Evolutionary conservation across 2,329 filamentous ascomycete species (phyloP).

Genomic region (Colletotrichum sublineola): DNA sequence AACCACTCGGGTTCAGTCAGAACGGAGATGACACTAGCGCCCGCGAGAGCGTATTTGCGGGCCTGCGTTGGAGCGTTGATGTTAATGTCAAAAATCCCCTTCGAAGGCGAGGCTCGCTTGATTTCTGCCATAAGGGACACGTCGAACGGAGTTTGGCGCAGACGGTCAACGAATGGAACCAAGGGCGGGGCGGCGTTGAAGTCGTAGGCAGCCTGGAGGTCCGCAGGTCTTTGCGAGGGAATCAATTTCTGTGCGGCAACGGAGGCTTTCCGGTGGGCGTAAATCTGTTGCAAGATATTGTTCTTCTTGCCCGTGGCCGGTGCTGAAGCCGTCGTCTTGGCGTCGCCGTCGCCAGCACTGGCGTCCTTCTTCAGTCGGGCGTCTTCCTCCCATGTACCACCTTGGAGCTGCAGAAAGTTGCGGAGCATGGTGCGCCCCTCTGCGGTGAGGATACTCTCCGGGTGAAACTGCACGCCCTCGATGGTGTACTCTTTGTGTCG

Average conservation of each 20-base stretch:
- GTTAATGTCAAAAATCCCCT: slow-evolving; percentile 90
- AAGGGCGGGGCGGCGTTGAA: slow-evolving; percentile 87
- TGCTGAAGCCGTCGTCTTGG: slow-evolving; percentile 46
- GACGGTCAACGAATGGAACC: slow-evolving; percentile 81
- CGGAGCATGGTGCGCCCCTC: slow-evolving; percentile 90
- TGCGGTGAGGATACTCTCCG: slow-evolving; percentile 94
- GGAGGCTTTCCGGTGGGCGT: slow-evolving; percentile 80
- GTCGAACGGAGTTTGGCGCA: slow-evolving; percentile 86
- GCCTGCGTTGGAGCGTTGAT: slow-evolving; percentile 92
- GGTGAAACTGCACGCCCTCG: slow-evolving; percentile 98
- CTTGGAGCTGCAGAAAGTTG: slow-evolving; percentile 90
- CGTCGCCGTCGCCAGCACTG: slow-evolving; percentile 46
- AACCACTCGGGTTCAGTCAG: slow-evolving; percentile 99
- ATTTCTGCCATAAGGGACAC: slow-evolving; percentile 97
- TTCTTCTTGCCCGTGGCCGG: slow-evolving; percentile 69
- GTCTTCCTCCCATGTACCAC: slow-evolving; percentile 92
- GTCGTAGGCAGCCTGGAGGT: slow-evolving; percentile 89
- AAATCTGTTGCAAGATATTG: slow-evolving; percentile 93
- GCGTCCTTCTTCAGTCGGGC: slow-evolving; percentile 65
- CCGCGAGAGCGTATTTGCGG: slow-evolving; percentile 90
- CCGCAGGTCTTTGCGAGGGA: slow-evolving; percentile 84
- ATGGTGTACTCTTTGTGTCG: slow-evolving; percentile 90
- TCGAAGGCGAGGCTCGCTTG: slow-evolving; percentile 95
- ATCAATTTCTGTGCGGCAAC: slow-evolving; percentile 86
- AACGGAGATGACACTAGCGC: slow-evolving; percentile 98